Percentiles rank a stretch among this genome's conserved stretches.
phyloP scores from a whole-genome alignment of 2,329 filamentous ascomycete species.

The Decorospora gaudefroyi region DNA sequence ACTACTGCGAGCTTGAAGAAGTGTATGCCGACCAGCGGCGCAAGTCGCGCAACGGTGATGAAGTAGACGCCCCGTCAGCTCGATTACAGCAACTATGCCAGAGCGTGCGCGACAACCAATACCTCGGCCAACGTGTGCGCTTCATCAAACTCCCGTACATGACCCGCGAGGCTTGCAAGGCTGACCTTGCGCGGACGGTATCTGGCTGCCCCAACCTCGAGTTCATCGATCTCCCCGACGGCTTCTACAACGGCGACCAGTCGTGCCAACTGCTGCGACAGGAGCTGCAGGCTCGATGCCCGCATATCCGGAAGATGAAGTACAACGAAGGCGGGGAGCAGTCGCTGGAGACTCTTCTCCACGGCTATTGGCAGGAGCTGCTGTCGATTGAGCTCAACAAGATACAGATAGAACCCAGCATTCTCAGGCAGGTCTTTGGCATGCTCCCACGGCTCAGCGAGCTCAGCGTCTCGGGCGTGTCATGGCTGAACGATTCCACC shows the following conservation, averaged over 20 bases:
- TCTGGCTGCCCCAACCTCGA: conserved; percentile 81
- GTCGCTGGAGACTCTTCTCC: conserved; percentile 71
- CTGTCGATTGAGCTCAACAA: conserved; percentile 73
- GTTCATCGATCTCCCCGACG: conserved; percentile 89
- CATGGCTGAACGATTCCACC: conserved; percentile 75
- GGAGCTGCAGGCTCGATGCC: conserved; percentile 82
- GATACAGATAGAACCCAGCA: conserved; percentile 70
- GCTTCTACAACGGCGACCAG: conserved; percentile 80
- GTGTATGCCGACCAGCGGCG: conserved; percentile 71
- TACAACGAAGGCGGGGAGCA: conserved; percentile 79
- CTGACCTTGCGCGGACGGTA: conserved; percentile 82
- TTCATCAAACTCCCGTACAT: conserved; percentile 93
- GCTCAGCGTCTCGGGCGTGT: conserved; percentile 72
- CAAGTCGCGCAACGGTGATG: conserved; percentile 68
- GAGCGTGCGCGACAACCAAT: conserved; percentile 77
- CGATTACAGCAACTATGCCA: conserved; percentile 79
- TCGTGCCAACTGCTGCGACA: conserved; percentile 75
- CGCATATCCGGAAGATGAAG: conserved; percentile 85
- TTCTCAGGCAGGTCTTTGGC: conserved; percentile 71
- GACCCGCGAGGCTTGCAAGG: conserved; percentile 84
- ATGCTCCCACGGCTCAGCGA: conserved; percentile 70
- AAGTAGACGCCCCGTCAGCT: conserved; percentile 76
- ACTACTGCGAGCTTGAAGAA: conserved; percentile 89
- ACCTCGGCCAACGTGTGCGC: conserved; percentile 69
- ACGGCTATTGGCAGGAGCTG: conserved; percentile 69